Base-by-base conservation (phyloP, 306 rosid genomes). In the Erythrophleum fordii region DNA sequence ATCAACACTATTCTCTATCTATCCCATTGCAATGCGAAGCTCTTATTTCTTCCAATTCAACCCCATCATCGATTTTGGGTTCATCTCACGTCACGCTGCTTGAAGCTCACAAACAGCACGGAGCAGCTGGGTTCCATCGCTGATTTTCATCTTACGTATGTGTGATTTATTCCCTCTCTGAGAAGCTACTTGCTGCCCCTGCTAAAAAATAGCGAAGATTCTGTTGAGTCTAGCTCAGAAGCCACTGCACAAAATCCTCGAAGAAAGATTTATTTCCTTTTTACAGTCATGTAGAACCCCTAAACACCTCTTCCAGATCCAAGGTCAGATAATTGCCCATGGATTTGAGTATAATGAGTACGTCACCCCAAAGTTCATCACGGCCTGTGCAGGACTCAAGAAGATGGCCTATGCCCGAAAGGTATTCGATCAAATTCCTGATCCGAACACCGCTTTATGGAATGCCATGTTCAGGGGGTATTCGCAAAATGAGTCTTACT, bases 251-350 rank as follows among this genome's bases (percentile, higher is more conserved):
- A 69, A 85, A 60, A 60, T 91, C 0, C 72, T 87, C 8, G 97
- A 91, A 70, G 93, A 91, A 25, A 86, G 76, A 25, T 81, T 92
- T 67, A 86, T 92, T 49, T 86, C 88, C 23, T 85, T 92, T 49
- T 61, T 94, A 59, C 91, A 81, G 11, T 92, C 97, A 89, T 92
- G 98, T 86, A 88, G 67, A 83, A 69, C 84, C n/a, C 51, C 35
- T 26, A 76, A 69, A 42, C 82, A 17, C 28, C 87, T 94, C 17
- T 69, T 31, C 75, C 89, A 94, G 82, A 83, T 89, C 73, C 94
- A 92, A 23, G 68, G 87, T 75, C 92, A 87, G 55, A 73, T 94
- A 41, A 62, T 78, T 11, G 45, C 85, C 56, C 80, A 90, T 23
- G 98, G 97, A 4, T 83, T 94, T 37, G 45, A 74, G 5, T 58